Evolutionary conservation across 2,329 filamentous ascomycete genomes (phyloP).

Genomic region (Sphaerostilbella broomeana): DNA sequence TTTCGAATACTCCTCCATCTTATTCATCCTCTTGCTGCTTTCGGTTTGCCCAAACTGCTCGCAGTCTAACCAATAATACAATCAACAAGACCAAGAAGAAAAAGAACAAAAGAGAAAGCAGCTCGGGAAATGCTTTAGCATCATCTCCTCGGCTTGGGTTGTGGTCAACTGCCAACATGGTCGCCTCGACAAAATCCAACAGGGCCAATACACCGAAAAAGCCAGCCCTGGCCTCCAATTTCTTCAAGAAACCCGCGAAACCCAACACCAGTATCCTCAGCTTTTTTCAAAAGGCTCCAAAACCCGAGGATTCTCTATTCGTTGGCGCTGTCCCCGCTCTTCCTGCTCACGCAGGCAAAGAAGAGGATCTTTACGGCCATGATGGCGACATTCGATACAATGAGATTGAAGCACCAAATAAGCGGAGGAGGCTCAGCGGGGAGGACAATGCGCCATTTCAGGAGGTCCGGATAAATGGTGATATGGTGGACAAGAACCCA

Average conservation of each 20-base stretch:
- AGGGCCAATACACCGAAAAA: constrained; percentile 29
- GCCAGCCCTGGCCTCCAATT: constrained; percentile 17
- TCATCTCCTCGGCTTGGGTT: too few species aligned
- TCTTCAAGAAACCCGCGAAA: constrained; percentile 31
- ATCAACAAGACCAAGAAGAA: too few species aligned
- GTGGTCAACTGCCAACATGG: constrained; percentile 22
- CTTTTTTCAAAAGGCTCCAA: constrained; percentile 66
- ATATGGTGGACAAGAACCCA: constrained; percentile 1
- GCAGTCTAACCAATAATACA: too few species aligned
- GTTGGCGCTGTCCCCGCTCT: constrained; percentile 25
- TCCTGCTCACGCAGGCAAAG: constrained; percentile 11
- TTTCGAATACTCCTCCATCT: too few species aligned
- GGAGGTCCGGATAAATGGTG: too few species aligned
- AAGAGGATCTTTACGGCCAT: constrained; percentile 25
- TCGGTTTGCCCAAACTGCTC: too few species aligned
- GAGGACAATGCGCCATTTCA: constrained; percentile 14
- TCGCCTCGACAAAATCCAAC: constrained; percentile 27
- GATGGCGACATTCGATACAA: constrained; percentile 26
- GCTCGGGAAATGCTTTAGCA: too few species aligned
- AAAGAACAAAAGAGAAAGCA: too few species aligned
- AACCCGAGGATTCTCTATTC: constrained; percentile 54
- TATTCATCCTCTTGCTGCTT: too few species aligned
- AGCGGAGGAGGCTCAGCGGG: constrained; percentile 24
- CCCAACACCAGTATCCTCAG: constrained; percentile 62
- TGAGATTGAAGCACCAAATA: constrained; percentile 28